Evolutionary conservation across 2,329 filamentous ascomycete species (phyloP).

Genomic region (Fusarium burgessii): DNA sequence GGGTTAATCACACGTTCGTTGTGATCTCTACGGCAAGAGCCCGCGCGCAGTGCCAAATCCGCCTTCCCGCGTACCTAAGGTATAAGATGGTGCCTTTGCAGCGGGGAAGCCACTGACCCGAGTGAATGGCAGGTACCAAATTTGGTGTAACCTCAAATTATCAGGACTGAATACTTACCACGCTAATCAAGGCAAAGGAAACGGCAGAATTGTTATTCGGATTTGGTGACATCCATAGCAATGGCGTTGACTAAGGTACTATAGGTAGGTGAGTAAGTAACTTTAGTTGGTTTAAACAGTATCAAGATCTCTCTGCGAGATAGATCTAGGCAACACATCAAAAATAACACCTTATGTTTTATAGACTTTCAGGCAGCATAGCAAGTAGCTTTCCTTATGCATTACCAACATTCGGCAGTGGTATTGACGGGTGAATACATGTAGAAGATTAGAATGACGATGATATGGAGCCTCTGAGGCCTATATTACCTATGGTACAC

Average conservation of each 20-base stretch:
- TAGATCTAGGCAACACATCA: no score
- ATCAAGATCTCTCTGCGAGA: no score
- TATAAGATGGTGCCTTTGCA: neutral
- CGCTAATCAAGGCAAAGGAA: neutral
- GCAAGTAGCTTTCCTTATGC: neutral
- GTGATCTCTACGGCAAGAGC: slow-evolving; percentile 23
- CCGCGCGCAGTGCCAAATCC: slow-evolving; percentile 8
- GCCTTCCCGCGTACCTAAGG: slow-evolving; percentile 1
- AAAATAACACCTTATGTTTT: no score
- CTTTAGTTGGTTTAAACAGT: no score
- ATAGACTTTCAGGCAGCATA: no score
- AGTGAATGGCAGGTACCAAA: slow-evolving; percentile 10
- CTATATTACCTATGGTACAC: neutral
- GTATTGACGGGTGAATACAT: slow-evolving; percentile 2
- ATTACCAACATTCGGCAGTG: slow-evolving; percentile 19
- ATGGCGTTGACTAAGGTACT: neutral
- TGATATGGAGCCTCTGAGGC: neutral
- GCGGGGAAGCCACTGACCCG: neutral
- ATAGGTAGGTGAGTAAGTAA: no score
- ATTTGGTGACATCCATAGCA: neutral
- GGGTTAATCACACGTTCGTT: slow-evolving; percentile 26
- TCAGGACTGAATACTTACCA: neutral
- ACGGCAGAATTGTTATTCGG: neutral
- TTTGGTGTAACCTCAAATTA: slow-evolving; percentile 10
- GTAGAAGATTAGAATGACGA: neutral